Evolutionary conservation across 2,329 filamentous ascomycete species (phyloP), one percentile per base, ranked within the genome.

Genomic region (Aspergillus sp.): DNA sequence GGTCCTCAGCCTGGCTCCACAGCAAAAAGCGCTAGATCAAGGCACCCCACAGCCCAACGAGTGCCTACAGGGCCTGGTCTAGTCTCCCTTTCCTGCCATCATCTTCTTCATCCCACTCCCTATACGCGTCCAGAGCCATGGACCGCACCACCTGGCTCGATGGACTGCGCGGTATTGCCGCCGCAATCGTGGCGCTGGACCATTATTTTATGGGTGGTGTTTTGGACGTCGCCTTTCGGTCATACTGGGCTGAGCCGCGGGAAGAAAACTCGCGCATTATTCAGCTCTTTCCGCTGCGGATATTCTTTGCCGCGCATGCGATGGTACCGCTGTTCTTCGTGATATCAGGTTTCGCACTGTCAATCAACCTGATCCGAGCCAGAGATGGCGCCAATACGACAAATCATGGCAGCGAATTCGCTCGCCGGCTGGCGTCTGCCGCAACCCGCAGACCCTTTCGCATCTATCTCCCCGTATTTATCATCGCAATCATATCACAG

Each of bases 271-370:
- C 53, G 1, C 59, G 47, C 11, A 42, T 61, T 13, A 51, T 60
- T 2, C 71, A 73, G 52, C 61, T 74, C 14, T 73, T 73, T 1
- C 63, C 74, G 3, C 49, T 76, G 19, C 70, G 72, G 0, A 55
- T 76, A 2, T 47, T 68, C 7, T 63, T 74, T 30, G 65, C 70
- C 1, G 72, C 73, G 2, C 64, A 65, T 6, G 66, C 69, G 1
- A 72, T 74, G 36, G 81, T 84, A 0, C 74, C 79, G 2, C 72
- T 74, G 6, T 83, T 84, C 61, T 83, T 81, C 65, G 76, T 83
- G 58, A 78, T 84, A 47, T 83, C 81, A 0, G 82, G 81, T 52
- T 84, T 83, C 53, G 81, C 81, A 4, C 68, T 84, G 13, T 76
- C 79, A 1, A 66, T 76, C 38, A 80, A 80, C 59, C 75, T 79